These are phyloP conservation scores for Cafeteria roenbergensis DNA, from an alignment of 108 stramenopile genomes.

Conservation along the genomic window DNA sequence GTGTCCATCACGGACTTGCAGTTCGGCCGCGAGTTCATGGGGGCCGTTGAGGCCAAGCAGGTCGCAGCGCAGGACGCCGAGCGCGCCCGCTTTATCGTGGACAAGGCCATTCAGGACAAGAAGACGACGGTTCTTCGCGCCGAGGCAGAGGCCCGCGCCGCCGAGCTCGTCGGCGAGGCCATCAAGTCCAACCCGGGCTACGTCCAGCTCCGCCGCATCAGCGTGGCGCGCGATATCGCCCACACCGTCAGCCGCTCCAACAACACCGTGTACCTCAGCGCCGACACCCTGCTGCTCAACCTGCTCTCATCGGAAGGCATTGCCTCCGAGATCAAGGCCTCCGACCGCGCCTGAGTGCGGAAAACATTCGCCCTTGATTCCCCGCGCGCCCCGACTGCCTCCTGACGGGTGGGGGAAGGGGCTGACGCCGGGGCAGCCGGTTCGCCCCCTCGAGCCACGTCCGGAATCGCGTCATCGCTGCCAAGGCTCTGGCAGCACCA, in stretches of 20 bases:
- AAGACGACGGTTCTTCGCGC: constrained; percentile 94
- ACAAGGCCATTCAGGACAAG: constrained; percentile 82
- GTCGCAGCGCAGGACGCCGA: constrained; percentile 98
- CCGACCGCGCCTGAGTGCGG: too few relatives aligned
- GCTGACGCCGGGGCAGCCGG: too few relatives aligned
- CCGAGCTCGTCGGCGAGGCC: constrained; percentile 85
- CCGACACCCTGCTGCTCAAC: constrained; percentile 87
- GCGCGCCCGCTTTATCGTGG: constrained; percentile 89
- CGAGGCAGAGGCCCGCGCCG: constrained; percentile 92
- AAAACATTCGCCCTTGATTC: too few relatives aligned
- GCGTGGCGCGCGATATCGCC: constrained; percentile 95
- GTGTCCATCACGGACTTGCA: constrained; percentile 94
- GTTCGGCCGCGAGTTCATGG: constrained; percentile 94
- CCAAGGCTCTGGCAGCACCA: too few relatives aligned
- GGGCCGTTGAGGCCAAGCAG: constrained; percentile 98
- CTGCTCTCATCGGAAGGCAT: too few relatives aligned
- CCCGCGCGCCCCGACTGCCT: too few relatives aligned
- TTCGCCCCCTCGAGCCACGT: too few relatives aligned
- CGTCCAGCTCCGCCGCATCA: constrained; percentile 92
- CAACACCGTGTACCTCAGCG: constrained; percentile 91
- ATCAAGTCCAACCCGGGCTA: constrained; percentile 98
- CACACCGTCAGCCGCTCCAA: constrained; percentile 67
- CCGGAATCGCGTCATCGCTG: too few relatives aligned
- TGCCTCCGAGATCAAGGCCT: too few relatives aligned
- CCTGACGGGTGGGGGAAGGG: too few relatives aligned